A percentile compares a stretch with the other conserved stretches of the same genome.
Evolutionary conservation across 2,329 filamentous ascomycete genomes (phyloP).

Genomic region (Dactylellina parvicollis): DNA sequence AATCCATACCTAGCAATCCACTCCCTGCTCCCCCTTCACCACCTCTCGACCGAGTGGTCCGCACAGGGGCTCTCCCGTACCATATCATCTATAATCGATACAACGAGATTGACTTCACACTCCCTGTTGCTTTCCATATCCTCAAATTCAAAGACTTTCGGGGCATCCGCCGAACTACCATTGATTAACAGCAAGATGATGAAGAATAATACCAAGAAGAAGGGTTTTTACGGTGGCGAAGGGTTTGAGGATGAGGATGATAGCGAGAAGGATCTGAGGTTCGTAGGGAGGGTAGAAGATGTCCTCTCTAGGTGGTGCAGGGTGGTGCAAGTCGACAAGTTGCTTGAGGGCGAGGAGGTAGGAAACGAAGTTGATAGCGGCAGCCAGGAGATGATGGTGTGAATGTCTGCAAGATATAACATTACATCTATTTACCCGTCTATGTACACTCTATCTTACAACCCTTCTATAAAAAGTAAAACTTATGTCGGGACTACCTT

Average conservation of each 20-base stretch:
- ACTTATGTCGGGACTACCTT: conserved; percentile 12
- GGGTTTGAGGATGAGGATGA: conserved; percentile 36
- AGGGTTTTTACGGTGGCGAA: conserved; percentile 39
- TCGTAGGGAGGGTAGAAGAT: conserved; percentile 35
- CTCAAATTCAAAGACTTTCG: conserved; percentile 16
- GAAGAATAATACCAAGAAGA: conserved; percentile 45
- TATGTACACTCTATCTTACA: conserved; percentile 21
- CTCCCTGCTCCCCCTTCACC: conserved; percentile 28
- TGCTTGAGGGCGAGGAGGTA: neutral
- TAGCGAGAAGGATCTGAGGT: conserved; percentile 31
- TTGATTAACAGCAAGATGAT: conserved; percentile 47
- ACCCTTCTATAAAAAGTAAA: neutral
- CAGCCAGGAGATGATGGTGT: conserved; percentile 41
- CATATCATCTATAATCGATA: conserved; percentile 18
- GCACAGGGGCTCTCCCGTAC: conserved; percentile 44
- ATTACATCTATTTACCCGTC: neutral
- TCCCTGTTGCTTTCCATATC: conserved; percentile 30
- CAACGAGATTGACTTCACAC: neutral
- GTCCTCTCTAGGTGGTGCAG: conserved; percentile 36
- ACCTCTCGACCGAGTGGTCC: conserved; percentile 50
- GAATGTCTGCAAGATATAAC: neutral
- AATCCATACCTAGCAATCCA: conserved; percentile 42
- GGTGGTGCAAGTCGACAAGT: conserved; percentile 5
- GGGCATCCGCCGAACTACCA: conserved; percentile 27
- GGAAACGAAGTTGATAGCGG: neutral